Base-by-base conservation (phyloP, 2,329 filamentous ascomycete species). In the Apiospora malaysiana region DNA sequence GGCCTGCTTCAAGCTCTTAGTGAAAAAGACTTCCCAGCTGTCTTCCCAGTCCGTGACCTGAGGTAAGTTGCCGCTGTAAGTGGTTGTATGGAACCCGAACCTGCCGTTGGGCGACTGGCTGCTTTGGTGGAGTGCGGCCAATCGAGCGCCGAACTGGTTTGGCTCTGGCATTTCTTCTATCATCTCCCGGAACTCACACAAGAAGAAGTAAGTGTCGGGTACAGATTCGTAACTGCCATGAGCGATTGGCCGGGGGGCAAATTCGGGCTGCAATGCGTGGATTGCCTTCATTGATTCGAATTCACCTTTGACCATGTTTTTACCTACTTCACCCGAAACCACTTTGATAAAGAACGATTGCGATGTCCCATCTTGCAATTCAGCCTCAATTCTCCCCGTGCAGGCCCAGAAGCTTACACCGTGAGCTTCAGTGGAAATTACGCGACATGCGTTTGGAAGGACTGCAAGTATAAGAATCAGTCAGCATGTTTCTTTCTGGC, bases 121-220 rank as follows among this genome's bases (percentile, higher is more conserved):
- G 4, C 27, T 71, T 27, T 40, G 67, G 49, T 76, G 75, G 0
- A 78, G 68, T 12, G 70, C 45, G 12, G 63, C 67, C n/a, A 77
- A 4, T 16, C 43, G 37, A 5, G 37, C 9, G 4, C 18, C 63
- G 10, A 76, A 77, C 16, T 71, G 51, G 45, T 68, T 14, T 7
- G 72, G 46, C 14, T 70, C 68, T 7, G 70, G 72, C 18, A 72
- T 67, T 0, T 70, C 65, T 2, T 67, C 25, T 2, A 59, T 23
- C 42, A 75, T 56, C n/a, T 74, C 56, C 27, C 70, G 67, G 45
- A 73, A 75, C 6, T 51, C 27, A 21, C 70, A 74, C 9, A 75
- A 72, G 69, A 80, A 81, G 73, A 83, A 84, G 70, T 82, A 78
- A 0, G 76, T 76, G 45, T 81, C 72, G n/a, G 78, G 71, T 5